A percentile compares a stretch with the other conserved stretches of the same genome.
These are phyloP conservation scores for Puccinia brachypodii DNA, from an alignment of 1,284 basidiomycete genomes.

Conservation along the genomic window DNA sequence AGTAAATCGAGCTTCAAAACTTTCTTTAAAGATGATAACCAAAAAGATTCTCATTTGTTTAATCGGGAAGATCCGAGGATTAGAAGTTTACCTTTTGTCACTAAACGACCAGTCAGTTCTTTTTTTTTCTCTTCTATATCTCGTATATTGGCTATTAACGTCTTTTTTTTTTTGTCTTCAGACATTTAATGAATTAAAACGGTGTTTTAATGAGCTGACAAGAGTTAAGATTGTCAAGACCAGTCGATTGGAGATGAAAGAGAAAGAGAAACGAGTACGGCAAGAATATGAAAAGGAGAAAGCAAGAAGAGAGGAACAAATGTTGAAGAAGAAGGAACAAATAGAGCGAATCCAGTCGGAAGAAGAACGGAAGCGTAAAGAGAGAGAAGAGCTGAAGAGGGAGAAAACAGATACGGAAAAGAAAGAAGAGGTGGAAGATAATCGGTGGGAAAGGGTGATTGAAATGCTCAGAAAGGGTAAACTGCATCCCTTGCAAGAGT, in stretches of 20 bases:
- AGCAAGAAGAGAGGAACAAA: constrained; percentile 77
- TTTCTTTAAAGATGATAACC: constrained; percentile 70
- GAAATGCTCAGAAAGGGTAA: constrained; percentile 87
- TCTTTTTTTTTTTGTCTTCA: constrained; percentile 56
- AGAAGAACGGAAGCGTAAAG: constrained; percentile 5
- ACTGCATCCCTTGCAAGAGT: constrained; percentile 73
- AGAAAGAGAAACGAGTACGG: constrained; percentile 75
- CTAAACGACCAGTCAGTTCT: constrained; percentile 75
- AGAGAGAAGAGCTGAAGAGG: constrained; percentile 58
- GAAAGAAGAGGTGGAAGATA: constrained; percentile 70
- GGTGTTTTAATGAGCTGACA: constrained; percentile 84
- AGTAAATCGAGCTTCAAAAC: constrained; percentile 74
- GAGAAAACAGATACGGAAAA: constrained; percentile 67
- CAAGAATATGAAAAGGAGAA: constrained; percentile 83
- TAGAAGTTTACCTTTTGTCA: constrained; percentile 88
- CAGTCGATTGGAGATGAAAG: constrained; percentile 77
- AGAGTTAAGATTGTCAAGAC: constrained; percentile 81
- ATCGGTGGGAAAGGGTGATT: constrained; percentile 74
- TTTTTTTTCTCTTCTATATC: not conserved
- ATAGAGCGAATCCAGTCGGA: constrained; percentile 33
- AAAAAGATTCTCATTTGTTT: constrained; percentile 56
- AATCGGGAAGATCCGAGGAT: constrained; percentile 66
- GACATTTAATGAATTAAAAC: constrained; percentile 85
- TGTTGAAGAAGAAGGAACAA: constrained; percentile 69
- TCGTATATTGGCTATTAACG: not conserved